phyloP scores from a whole-genome alignment of 768 basidiomycete species.

The Trametes coccinea region DNA sequence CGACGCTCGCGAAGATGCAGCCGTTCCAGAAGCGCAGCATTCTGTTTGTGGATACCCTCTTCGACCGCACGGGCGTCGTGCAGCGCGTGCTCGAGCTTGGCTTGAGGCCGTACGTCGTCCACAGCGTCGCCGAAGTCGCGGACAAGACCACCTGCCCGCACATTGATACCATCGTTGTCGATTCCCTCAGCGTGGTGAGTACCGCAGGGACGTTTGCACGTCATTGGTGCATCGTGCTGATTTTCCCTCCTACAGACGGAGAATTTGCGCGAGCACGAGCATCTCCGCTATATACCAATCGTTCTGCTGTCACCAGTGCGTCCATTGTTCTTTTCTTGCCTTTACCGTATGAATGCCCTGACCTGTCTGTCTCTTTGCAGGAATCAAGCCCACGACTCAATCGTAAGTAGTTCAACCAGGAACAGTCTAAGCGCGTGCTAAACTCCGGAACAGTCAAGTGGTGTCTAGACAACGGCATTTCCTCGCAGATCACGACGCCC shows the following conservation, averaged over 20 bases:
- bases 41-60: constrained; percentile 86
- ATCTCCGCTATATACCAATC: constrained; percentile 94
- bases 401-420: constrained; percentile 46
- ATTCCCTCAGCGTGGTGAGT: constrained; percentile 81
- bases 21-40: constrained; percentile 88
- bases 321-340: neutral
- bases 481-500: constrained; percentile 91
- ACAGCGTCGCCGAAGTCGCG: constrained; percentile 76
- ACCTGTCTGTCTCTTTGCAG: neutral
- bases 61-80: constrained; percentile 74
- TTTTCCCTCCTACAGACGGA: constrained; percentile 61
- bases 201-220: constrained; percentile 10
- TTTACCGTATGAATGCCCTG: neutral
- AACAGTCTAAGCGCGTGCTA: constrained; percentile 23
- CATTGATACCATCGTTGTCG: constrained; percentile 95
- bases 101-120: constrained; percentile 73
- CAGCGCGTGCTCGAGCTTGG: constrained; percentile 77
- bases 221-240: neutral
- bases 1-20: constrained; percentile 73
- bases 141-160: constrained; percentile 82
- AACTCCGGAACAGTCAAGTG: constrained; percentile 71
- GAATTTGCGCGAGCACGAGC: constrained; percentile 86
- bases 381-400: constrained; percentile 69
- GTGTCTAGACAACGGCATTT: constrained; percentile 96
- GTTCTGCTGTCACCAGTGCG: constrained; percentile 78